These are phyloP conservation scores for Globisporangium yorkense DNA, from an alignment of 352 stramenopile species.

Conservation along the genomic window DNA sequence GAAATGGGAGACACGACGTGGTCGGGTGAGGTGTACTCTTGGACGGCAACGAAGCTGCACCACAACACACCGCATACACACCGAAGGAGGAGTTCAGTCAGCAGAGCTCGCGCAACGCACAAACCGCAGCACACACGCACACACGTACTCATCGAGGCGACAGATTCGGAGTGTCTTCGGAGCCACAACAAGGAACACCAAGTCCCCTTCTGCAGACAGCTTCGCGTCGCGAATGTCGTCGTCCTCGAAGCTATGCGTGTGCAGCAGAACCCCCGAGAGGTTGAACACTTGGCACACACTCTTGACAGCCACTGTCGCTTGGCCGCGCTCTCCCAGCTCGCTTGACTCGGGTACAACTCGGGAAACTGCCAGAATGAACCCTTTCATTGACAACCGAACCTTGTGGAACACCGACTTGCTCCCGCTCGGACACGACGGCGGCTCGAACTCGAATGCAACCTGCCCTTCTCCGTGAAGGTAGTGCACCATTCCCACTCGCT, in stretches of 20 bases:
- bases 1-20: slow-evolving; percentile 39
- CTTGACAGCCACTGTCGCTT: neutral
- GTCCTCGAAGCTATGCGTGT: slow-evolving; percentile 33
- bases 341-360: slow-evolving; percentile 3
- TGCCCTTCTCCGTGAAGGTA: slow-evolving; percentile 69
- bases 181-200: slow-evolving; percentile 62
- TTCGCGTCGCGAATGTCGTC: slow-evolving; percentile 45
- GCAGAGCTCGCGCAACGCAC: neutral
- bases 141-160: slow-evolving; percentile 74
- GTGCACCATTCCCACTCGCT: slow-evolving; percentile 45
- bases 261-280: slow-evolving; percentile 53
- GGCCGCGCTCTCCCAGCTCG: neutral
- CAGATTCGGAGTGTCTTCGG: slow-evolving; percentile 50
- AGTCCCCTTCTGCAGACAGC: slow-evolving; percentile 61
- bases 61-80: slow-evolving; percentile 10
- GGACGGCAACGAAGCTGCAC: slow-evolving; percentile 56
- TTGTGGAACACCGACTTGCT: slow-evolving; percentile 29
- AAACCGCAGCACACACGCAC: neutral
- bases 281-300: slow-evolving; percentile 62
- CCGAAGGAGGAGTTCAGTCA: neutral
- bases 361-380: slow-evolving; percentile 53
- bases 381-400: slow-evolving; percentile 44
- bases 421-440: slow-evolving; percentile 10
- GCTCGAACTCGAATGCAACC: slow-evolving; percentile 62
- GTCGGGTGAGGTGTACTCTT: slow-evolving; percentile 49